Conservation (phyloP, 306 rosid genomes). For the Carpinus viminea region DNA sequence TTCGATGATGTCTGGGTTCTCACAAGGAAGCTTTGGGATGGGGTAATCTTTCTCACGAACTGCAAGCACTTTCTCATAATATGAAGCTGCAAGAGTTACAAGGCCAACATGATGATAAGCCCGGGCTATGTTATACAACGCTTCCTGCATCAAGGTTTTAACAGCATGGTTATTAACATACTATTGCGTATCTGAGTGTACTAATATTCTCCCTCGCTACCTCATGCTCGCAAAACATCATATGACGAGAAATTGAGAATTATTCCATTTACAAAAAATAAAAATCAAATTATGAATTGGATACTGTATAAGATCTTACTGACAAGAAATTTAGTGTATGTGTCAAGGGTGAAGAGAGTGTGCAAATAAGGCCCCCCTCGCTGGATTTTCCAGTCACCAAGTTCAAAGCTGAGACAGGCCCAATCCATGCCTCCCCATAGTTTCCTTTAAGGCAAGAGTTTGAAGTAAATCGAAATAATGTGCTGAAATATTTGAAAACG, state of each 20-base stretch:
- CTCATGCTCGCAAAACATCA: too few species aligned
- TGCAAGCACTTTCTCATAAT: constrained; percentile 76
- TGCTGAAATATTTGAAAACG: too few species aligned
- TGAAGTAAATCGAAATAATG: not conserved
- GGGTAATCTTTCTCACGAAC: constrained; percentile 60
- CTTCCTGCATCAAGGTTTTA: constrained; percentile 50
- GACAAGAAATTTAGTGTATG: too few species aligned
- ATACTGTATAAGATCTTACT: too few species aligned
- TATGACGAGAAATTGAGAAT: not conserved
- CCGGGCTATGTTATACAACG: constrained; percentile 77
- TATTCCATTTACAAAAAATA: not conserved
- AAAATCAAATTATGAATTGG: not conserved
- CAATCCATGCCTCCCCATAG: not conserved
- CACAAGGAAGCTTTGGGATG: constrained; percentile 67
- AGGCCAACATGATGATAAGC: constrained; percentile 88
- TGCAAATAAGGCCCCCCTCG: too few species aligned
- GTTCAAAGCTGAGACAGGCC: too few species aligned
- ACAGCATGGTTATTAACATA: constrained; percentile 7
- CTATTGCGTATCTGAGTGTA: not conserved
- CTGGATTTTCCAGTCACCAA: too few species aligned
- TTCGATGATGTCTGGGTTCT: constrained; percentile 38
- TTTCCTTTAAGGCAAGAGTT: not conserved
- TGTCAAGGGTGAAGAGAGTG: too few species aligned
- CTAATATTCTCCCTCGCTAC: not conserved
- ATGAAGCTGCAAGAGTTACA: constrained; percentile 60